Conservation (phyloP, 371 early-diverging fungal species). For the Entomophthora muscae region DNA sequence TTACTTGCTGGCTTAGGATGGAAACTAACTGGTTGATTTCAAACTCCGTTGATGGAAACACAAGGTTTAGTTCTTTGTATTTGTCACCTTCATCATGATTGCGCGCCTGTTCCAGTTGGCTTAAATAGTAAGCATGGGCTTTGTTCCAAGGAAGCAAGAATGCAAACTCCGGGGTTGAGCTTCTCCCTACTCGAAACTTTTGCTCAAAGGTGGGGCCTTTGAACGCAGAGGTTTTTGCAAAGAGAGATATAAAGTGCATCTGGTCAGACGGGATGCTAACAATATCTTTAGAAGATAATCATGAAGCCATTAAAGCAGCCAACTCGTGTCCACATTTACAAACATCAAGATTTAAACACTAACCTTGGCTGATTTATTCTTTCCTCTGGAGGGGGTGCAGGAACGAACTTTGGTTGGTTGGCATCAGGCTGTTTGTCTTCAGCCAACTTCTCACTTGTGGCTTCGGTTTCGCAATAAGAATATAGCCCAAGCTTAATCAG, state of each 20-base stretch:
- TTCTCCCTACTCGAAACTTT: not conserved
- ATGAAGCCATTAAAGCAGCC: no score
- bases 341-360: no score
- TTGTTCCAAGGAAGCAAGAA: not conserved
- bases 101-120: not conserved
- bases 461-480: not conserved
- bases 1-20: not conserved
- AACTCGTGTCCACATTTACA: no score
- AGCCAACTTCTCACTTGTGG: not conserved
- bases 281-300: no score
- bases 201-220: not conserved
- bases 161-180: not conserved
- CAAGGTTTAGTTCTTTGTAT: not conserved
- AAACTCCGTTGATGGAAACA: not conserved
- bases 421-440: not conserved
- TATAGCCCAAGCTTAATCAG: not conserved
- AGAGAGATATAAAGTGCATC: not conserved
- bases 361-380: not conserved
- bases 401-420: not conserved
- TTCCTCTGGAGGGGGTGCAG: not conserved
- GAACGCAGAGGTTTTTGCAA: not conserved
- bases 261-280: not conserved
- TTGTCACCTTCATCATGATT: not conserved
- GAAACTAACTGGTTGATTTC: not conserved
- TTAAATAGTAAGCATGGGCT: not conserved